Conservation (phyloP, 106 monocot species). For the Iris macrosiphon region DNA sequence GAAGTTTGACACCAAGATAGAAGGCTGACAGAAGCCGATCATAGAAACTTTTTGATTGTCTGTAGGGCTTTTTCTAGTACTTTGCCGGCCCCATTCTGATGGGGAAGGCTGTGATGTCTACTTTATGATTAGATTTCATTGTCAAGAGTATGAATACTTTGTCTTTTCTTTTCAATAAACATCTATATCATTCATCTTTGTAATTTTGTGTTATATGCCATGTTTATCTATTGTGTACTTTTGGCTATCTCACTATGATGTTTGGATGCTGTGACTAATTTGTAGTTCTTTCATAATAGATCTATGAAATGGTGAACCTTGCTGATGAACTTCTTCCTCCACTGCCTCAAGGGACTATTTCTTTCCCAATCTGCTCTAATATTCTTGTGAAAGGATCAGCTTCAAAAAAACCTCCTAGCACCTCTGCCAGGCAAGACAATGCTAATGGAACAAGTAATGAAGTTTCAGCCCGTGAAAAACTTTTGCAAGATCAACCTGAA, state of each 20-base stretch:
- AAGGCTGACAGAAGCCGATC: too few species aligned
- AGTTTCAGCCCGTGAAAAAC: conserved; percentile 69
- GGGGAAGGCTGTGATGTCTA: too few species aligned
- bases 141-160: too few species aligned
- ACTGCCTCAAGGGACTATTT: conserved; percentile 85
- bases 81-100: too few species aligned
- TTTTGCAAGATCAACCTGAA: conserved; percentile 90
- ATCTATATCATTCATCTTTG: too few species aligned
- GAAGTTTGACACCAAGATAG: too few species aligned
- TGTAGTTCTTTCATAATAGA: conserved; percentile 31
- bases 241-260: neutral
- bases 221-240: neutral
- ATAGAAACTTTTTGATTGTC: too few species aligned
- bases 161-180: too few species aligned
- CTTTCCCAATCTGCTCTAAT: conserved; percentile 64
- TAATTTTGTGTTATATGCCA: too few species aligned
- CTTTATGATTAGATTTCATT: too few species aligned
- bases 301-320: conserved; percentile 95
- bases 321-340: conserved; percentile 93
- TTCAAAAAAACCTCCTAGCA: conserved; percentile 36
- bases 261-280: neutral
- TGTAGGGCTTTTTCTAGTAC: too few species aligned
- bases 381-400: conserved; percentile 56
- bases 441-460: conserved; percentile 38
- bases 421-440: conserved; percentile 44